These are phyloP conservation scores for Rhizopogon rudus DNA, from an alignment of 768 basidiomycete species.

Conservation along the genomic window DNA sequence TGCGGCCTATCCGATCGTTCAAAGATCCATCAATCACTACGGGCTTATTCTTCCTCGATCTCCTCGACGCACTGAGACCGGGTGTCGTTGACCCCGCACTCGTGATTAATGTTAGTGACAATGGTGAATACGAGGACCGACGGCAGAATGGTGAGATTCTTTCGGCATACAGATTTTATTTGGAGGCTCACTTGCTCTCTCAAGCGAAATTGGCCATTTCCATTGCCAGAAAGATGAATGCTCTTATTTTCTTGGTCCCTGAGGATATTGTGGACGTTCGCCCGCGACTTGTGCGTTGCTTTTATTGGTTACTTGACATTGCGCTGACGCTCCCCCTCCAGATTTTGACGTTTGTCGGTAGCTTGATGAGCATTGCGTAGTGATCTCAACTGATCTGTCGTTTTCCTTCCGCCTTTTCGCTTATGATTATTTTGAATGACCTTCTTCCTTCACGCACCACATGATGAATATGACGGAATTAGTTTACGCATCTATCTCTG, in stretches of 20 bases:
- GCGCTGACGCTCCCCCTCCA: constrained; percentile 21
- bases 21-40: constrained; percentile 89
- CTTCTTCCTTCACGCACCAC: neutral
- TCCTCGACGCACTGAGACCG: constrained; percentile 86
- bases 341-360: constrained; percentile 96
- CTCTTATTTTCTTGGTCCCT: constrained; percentile 92
- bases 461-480: too few species aligned
- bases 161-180: neutral
- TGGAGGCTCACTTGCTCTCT: constrained; percentile 1
- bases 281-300: constrained; percentile 68
- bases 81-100: constrained; percentile 92
- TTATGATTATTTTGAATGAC: neutral
- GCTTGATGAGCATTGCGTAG: constrained; percentile 74
- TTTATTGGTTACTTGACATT: neutral
- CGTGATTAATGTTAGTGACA: constrained; percentile 55
- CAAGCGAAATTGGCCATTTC: constrained; percentile 95
- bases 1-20: constrained; percentile 79
- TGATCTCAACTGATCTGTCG: constrained; percentile 6
- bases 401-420: neutral
- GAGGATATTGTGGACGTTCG: constrained; percentile 97
- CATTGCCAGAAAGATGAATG: constrained; percentile 97
- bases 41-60: constrained; percentile 88
- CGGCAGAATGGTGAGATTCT: constrained; percentile 77
- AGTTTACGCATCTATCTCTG: neutral
- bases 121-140: constrained; percentile 79